Evolutionary conservation across 2,329 filamentous ascomycete species (phyloP), one percentile per base, ranked within the genome.

Genomic region (Aspergillus sojae): DNA sequence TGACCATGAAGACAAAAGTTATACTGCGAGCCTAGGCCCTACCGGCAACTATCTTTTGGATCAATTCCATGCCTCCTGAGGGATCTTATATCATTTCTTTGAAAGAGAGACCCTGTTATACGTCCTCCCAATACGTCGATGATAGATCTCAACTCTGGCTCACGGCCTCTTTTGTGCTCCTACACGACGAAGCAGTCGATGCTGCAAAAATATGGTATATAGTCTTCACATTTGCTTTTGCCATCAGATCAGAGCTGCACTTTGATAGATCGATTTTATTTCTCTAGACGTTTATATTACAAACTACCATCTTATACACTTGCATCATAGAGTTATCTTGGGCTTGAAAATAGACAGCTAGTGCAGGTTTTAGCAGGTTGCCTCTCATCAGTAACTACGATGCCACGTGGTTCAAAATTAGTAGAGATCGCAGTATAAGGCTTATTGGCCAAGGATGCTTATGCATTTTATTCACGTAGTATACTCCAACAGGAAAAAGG

Each of bases 1-100:
- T 71, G 74, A 77, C 68, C 70, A 76, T 70, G 74, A 72, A 67
- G 67, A 67, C 65, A 70, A 68, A 63, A 61, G 60, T 32, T 34
- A 55, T 7, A 64, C 48, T 65, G 58, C 58, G 54, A 64, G 43
- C 59, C 62, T 62, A 66, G 52, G 63, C 65, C 61, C 63, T 65
- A 48, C 57, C 46, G 65, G 62, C 61, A 65, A 64, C 63, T 55
- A 55, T 58, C 58, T 64, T 62, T 63, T 62, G 58, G 66, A 61
- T 68, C 62, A 58, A 53, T 28, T 41, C 57, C 36, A 45, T 65
- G 23, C 53, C 57, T 28, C 48, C n/a, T 32, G 58, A 59, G 43
- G 60, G 41, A 57, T 45, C 34, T 48, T 52, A 23, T 59, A 53
- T 41, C 41, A 58, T 58, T 45, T 54, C 23, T 54, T 41, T 57